Evolutionary conservation across 768 basidiomycete genomes (phyloP), one percentile per base, ranked within the genome.

Genomic region (Boletus edulis): DNA sequence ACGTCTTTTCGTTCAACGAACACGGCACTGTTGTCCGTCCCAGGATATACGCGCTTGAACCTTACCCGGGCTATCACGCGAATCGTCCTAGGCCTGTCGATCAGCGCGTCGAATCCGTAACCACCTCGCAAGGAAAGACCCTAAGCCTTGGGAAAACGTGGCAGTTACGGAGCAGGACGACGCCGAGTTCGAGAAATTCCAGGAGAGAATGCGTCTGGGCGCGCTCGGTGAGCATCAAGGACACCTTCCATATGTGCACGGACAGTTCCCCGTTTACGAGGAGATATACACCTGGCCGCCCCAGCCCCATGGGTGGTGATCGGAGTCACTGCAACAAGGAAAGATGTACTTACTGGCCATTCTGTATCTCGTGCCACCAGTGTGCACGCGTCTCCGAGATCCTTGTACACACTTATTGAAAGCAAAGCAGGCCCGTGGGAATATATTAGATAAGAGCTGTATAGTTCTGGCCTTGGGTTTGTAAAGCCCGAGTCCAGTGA

Each of bases 111-210:
- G 10, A 38, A 20, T 24, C 39, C 11, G 40, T 6, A 5, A n/a
- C 14, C 8, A 14, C 34, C 20, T 11, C 13, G 27, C 22, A 11
- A 11, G 14, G 2, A n/a, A 5, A 5, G 20, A 46, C 5, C 15
- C 38, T 14, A 60, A 63, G 22, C 52, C 54, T 8, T 57, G 60
- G 65, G 60, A 62, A 41, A 59, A 57, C 48, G 62, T 59, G 38
- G 56, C 55, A 9, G 42, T 59, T 14, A 58, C 57, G 12, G 60
- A 62, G 22, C 49, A 51, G 14, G 57, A 61, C 22, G 60, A 64
- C 8, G 60, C 44, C 4, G 62, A 59, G 45, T 56, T 47, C 18
- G 47, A 48, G 9, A 49, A 24, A 5, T 43, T 46, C 11, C 22
- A 17, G 35, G 11, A 3, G 14, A 46, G 46, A 7, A 20, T 22